Base-by-base conservation (phyloP, 139 green algal genomes). In the Nannochloris sp. region DNA sequence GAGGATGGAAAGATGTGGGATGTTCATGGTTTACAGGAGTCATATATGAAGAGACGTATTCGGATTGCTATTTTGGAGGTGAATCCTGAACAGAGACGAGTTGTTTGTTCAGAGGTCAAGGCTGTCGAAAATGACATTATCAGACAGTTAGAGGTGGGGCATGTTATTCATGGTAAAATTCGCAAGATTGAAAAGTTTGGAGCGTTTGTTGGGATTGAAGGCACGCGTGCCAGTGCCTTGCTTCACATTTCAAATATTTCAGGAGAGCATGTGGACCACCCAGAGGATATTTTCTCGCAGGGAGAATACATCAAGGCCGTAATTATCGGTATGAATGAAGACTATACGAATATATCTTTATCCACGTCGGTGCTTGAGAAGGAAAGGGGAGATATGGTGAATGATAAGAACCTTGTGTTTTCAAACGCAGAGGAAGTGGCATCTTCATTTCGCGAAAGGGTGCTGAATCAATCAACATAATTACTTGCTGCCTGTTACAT, bases 191-290 rank as follows among this genome's bases (percentile, higher is more conserved):
- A 77, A 64, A n/a, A 50, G 1, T 87, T 81, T 71, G 81, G 81
- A 16, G 66, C 53, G 0, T 84, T 86, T 60, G 56, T 87, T 8
- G 67, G 68, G 26, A 71, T 87, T 13, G 68, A 86, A 49, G 57
- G 64, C 67, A 86, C 73, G 2, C 53, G 33, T 26, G 49, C 70
- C 51, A 76, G 60, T 36, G 81, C 59, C 23, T 71, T 87, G 48
- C 63, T 87, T n/a, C 81, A 87, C 62, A 74, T 87, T 63, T 81
- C 72, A 20, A 84, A 82, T 55, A 72, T 87, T 40, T 81, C 69
- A 2, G 57, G 62, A 16, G 45, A 51, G 3, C 71, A 76, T 48
- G 62, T 86, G 2, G 66, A 70, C 0, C 49, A 31, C 12, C 20
- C 61, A 0, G 53, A 8, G 71, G 64, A 74, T 23, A 31, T 84